phyloP scores from a whole-genome alignment of 306 rosid genomes.

The Malus orientalis region DNA sequence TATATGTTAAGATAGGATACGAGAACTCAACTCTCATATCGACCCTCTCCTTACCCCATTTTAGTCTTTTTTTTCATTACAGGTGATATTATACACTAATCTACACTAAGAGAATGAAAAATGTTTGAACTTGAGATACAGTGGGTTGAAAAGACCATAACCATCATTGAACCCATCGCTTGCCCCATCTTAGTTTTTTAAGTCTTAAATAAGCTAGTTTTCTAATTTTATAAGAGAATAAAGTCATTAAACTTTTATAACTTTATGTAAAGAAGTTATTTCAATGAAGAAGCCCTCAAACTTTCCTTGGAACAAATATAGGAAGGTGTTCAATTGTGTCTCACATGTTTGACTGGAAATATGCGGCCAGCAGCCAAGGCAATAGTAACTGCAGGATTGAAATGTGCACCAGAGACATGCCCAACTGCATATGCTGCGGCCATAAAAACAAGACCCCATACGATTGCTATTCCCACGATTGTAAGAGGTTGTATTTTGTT shows the following conservation, averaged over 20 bases:
- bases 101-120: too few relatives aligned
- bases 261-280: background rate
- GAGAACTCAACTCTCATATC: background rate
- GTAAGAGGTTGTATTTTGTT: constrained; percentile 23
- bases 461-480: constrained; percentile 28
- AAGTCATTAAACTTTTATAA: background rate
- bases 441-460: constrained; percentile 33
- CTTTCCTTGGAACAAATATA: background rate
- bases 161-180: too few relatives aligned
- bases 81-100: too few relatives aligned
- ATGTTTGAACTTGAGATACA: too few relatives aligned
- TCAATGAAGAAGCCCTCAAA: background rate
- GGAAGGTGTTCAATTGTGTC: background rate
- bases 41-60: background rate
- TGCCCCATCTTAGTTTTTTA: background rate
- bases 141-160: too few relatives aligned
- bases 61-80: too few relatives aligned
- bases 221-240: background rate
- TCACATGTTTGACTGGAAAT: constrained; percentile 29
- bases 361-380: constrained; percentile 25
- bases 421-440: constrained; percentile 32
- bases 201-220: background rate
- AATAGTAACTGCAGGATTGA: constrained; percentile 44
- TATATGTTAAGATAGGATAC: background rate
- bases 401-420: constrained; percentile 50